A percentile compares a stretch with the other conserved stretches of the same genome.
These are phyloP conservation scores for Cladosporium sp. DNA, from an alignment of 2,329 filamentous ascomycete genomes.

Conservation along the genomic window DNA sequence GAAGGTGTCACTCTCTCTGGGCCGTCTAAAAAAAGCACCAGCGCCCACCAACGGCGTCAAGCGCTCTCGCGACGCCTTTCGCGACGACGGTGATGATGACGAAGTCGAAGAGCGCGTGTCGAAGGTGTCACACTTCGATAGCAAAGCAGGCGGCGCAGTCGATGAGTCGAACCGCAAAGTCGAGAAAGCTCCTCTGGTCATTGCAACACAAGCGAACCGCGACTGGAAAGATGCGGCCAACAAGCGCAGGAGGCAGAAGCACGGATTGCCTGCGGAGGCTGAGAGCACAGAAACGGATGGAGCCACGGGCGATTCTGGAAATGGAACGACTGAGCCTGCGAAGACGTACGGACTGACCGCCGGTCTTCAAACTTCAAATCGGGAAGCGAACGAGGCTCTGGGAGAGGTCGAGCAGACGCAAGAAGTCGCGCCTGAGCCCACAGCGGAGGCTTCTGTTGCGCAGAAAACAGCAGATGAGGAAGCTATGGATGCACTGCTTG, in stretches of 20 bases:
- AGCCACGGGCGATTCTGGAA: not conserved
- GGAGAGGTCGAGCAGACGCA: constrained; percentile 27
- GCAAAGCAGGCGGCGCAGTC: constrained; percentile 51
- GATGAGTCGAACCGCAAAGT: constrained; percentile 38
- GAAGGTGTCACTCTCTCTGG: constrained; percentile 35
- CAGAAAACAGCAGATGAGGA: constrained; percentile 58
- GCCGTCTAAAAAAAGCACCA: constrained; percentile 30
- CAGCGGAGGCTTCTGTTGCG: constrained; percentile 5
- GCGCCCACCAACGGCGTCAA: constrained; percentile 41
- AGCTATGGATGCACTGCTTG: constrained; percentile 50
- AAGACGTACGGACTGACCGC: constrained; percentile 55
- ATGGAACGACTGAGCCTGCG: not conserved
- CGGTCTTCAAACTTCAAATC: not conserved
- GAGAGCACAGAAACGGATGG: not conserved
- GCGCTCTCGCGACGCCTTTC: constrained; percentile 43
- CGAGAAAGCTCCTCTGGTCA: constrained; percentile 54
- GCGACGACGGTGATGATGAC: constrained; percentile 48
- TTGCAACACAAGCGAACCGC: constrained; percentile 58
- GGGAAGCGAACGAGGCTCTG: constrained; percentile 34
- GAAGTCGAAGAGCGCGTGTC: constrained; percentile 47
- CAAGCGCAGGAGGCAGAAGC: constrained; percentile 53
- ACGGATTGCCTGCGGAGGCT: constrained; percentile 50
- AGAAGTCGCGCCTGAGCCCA: constrained; percentile 15
- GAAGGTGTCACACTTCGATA: constrained; percentile 57
- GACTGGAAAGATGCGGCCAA: constrained; percentile 61